Base-by-base conservation (phyloP, 148 eudicot species). In the Linanthus parryae region DNA sequence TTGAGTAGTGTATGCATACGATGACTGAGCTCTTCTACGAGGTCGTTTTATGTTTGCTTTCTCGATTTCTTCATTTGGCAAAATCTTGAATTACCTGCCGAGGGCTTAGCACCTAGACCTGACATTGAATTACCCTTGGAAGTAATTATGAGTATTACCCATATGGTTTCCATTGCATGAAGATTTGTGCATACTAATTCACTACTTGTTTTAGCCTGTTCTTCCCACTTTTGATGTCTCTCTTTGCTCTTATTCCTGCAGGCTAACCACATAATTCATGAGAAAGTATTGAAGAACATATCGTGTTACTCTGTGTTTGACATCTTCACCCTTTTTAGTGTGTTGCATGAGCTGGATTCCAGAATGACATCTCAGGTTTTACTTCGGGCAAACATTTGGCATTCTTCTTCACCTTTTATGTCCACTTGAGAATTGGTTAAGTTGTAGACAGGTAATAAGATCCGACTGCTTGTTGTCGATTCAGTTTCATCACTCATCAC, bases 401-500 rank as follows among this genome's bases (percentile, higher is more conserved):
- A 16, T 7, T 7, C 1, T 21, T 37, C 44, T 5, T 21, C 19
- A 31, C 8, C 9, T 18, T 29, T n/a, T n/a, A 30, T 30, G 7
- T 56, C 25, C 30, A 15, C 19, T 39, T 33, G 57, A 20, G 21
- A 69, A 10, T 43, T 57, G 14, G 52, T 46, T 27, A 25, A 60
- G 69, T 22, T 78, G 68, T 76, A 72, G 74, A 51, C 60, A 13
- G 63, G 73, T 59, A 57, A 28, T 62, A 60, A 51, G 39, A 69
- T 76, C 54, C 70, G 61, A 64, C 38, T 90, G 66, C 78, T 90
- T 43, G 63, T 90, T 35, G 72, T 90, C 48, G 97, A 90, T 61
- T 90, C 95, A 0, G 66, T 90, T 64, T 90, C 97, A 28, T 80
- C 92, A 19, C 84, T 90, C 55, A 74, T 90, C 51, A 63, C 84